Base-by-base conservation (phyloP, 169 alveolate species). In the Plasmodium berghei region DNA sequence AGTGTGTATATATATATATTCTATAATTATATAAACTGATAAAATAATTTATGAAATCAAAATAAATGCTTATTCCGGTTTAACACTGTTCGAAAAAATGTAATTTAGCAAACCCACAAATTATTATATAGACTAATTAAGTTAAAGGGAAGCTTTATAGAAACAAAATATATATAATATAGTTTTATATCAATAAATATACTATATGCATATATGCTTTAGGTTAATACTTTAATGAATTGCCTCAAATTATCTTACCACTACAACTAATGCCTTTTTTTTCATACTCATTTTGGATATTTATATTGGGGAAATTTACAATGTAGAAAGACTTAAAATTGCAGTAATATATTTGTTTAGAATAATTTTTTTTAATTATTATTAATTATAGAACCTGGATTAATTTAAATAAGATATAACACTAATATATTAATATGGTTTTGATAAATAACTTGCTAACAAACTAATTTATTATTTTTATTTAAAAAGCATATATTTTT, bases 231-330 rank as follows among this genome's bases (percentile, higher is more conserved):
- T 28, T 28, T 28, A 28, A 28, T 3, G 40, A 28, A 3, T 1
- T 28, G 5, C 42, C 5, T 34, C 42, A 34, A 34, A 3, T 34
- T 75, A 42, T 12, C 89, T 77, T 54, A 77, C 89, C 75, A 77
- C 89, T 49, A 66, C 89, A 63, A 77, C 89, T 77, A 77, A 77
- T 28, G 89, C 89, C 46, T 77, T 77, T 77, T 77, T 77, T 77
- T 77, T 77, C 66, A 55, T 69, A 59, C 89, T 77, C 89, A 77
- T 77, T n/a, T 34, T 74, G 42, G 22, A 14, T 54, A 49, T 34
- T 34, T 34, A 34, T 34, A 34, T 3, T 34, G 42, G 42, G 42
- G 0, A 34, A 34, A 34, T 34, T 34, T 34, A 34, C 42, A 34
- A 34, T 34, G 8, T 34, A 34, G 42, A 34, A 34, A 34, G 42